These are phyloP conservation scores for Mycena galericulata DNA, from an alignment of 768 basidiomycete species.

Conservation along the genomic window DNA sequence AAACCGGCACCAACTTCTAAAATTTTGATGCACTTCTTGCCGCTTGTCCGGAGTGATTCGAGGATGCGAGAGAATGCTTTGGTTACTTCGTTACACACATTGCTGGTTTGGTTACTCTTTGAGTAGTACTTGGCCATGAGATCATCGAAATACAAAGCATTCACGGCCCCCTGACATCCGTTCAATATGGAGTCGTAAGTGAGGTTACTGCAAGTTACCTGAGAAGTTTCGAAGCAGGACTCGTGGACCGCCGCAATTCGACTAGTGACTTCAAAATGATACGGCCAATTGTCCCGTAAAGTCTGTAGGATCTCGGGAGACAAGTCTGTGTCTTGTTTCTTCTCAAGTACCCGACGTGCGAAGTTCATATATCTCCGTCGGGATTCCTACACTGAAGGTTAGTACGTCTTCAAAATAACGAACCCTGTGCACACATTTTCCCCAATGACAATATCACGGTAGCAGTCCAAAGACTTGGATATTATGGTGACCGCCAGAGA, in stretches of 20 bases:
- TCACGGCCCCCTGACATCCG: too few species aligned
- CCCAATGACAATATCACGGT: background rate
- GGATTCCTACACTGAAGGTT: background rate
- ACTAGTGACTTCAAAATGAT: slow-evolving; percentile 12
- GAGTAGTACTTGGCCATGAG: slow-evolving; percentile 19
- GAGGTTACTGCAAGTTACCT: too few species aligned
- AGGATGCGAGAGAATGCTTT: slow-evolving; percentile 4
- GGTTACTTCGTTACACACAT: background rate
- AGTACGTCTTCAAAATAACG: background rate
- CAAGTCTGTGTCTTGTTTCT: background rate
- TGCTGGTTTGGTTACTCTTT: slow-evolving; percentile 9
- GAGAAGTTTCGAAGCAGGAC: background rate
- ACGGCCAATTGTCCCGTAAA: background rate
- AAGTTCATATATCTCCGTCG: too few species aligned
- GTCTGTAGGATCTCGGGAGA: background rate
- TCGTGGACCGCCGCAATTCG: slow-evolving; percentile 9
- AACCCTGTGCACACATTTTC: background rate
- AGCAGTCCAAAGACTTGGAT: too few species aligned
- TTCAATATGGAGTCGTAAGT: too few species aligned
- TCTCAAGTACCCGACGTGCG: background rate
- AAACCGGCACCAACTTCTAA: slow-evolving; percentile 30
- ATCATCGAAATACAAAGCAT: slow-evolving; percentile 16
- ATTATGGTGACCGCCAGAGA: too few species aligned
- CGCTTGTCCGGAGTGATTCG: background rate
- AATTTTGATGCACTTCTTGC: slow-evolving; percentile 14